Evolutionary conservation across 805 yeast species (phyloP), one percentile per base, ranked within the genome.

Genomic region (Candida jianshihensis): DNA sequence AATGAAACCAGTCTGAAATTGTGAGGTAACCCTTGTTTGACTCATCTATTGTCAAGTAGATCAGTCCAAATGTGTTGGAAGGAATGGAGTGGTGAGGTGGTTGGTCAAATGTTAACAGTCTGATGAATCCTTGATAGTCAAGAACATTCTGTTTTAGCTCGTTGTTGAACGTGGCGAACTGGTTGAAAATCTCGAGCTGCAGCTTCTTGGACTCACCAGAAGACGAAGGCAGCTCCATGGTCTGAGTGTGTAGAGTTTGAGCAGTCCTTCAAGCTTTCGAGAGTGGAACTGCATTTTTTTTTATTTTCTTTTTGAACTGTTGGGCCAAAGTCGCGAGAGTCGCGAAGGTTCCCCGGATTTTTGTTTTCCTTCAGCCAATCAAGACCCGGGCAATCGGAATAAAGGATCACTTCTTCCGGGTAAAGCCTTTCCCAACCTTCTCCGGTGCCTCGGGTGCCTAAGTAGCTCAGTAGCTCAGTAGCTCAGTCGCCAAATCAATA

Each of bases 41-140:
- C 40, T 74, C 74, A 61, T 90, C 97, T 13, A 95, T 86, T 19
- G 87, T 77, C 38, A 82, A 66, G 54, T 83, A 90, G 33, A 90
- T 75, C 41, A 89, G 69, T 6, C 82, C 83, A 56, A 75, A 76
- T 4, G 82, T 70, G 44, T 76, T 68, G 11, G 73, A 62, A 13
- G 78, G 70, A 35, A 78, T 68, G 46, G 68, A 68, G 44, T 70
- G 69, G 47, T 73, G 68, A 51, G 71, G 71, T 34, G 53, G 52
- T 38, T 62, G 65, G 35, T 62, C 64, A 4, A 49, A 54, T 0
- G 68, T 54, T 7, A 65, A 59, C 32, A 65, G 43, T 24, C 50
- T 44, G 19, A 64, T 53, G 39, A 65, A 65, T 25, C 57, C 56
- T 25, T 61, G 57, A 37, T 61, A 64, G 27, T 49, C 54, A 19